Base-by-base conservation (phyloP, 2,329 filamentous ascomycete species). In the Hypomyces perniciosus region DNA sequence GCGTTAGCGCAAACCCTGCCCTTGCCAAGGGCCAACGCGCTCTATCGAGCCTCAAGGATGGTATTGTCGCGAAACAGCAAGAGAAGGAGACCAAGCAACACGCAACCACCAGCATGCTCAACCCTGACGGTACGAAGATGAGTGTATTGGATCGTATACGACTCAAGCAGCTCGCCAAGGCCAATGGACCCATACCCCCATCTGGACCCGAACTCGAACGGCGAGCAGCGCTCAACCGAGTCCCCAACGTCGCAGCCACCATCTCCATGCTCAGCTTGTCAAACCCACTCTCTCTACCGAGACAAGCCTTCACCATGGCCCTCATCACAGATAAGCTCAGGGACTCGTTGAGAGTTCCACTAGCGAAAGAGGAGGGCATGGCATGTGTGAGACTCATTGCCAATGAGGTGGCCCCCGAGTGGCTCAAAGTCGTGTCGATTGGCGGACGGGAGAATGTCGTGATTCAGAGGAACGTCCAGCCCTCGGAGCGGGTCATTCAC, bases 141-240 rank as follows among this genome's bases (percentile, higher is more conserved):
- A 81, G 80, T 48, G 79, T 95, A 27, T 75, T 93, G 51, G 87
- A 91, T 65, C 84, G 87, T 44, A 80, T 95, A 56, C 84, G 86
- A 56, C 75, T 78, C 49, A 92, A 92, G 71, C 80, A 87, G 58
- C 67, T 77, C 57, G 73, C 79, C 64, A 77, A 78, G 58, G 66
- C 72, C 7, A 72, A 69, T 45, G 88, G 84, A 63, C 65, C 76
- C 4, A 65, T 76, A 0, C 81, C 84, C 0, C 71, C 85, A 1
- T 74, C 83, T 1, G 61, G 76, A 0, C 73, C 77, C 0, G 76
- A 83, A 58, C 69, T 87, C 3, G 72, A 79, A 55, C 83, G 84
- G 9, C 77, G 75, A 10, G 79, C 81, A 4, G 86, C 86, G 0
- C 72, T 88, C 27, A 81, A 85, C 59, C 79, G 85, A 8, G 79